Evolutionary conservation across 306 rosid species (phyloP).

Genomic region (Sechiopsis laciniata): DNA sequence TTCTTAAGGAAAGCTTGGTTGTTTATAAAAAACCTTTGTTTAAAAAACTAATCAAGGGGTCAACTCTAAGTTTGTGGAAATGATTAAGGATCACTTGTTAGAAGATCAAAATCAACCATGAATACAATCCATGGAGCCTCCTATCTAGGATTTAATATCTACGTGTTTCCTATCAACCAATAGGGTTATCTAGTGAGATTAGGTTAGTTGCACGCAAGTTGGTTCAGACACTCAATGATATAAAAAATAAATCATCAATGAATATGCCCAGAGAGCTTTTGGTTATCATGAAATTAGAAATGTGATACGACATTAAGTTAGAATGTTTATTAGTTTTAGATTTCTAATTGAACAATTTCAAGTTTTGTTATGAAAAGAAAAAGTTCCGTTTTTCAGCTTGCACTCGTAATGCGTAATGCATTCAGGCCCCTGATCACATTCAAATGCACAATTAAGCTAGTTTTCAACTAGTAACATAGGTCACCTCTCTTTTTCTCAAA

Average conservation of each 20-base stretch:
- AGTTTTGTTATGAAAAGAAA: slow-evolving; percentile 3
- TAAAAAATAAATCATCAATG: not conserved
- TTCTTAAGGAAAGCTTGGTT: too few relatives aligned
- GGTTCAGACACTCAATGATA: too few relatives aligned
- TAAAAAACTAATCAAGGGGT: not conserved
- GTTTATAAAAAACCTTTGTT: too few relatives aligned
- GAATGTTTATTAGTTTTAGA: not conserved
- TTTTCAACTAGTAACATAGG: not conserved
- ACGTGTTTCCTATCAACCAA: too few relatives aligned
- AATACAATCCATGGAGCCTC: too few relatives aligned
- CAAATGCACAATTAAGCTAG: not conserved
- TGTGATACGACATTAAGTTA: not conserved
- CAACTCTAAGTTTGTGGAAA: not conserved
- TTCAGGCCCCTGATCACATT: not conserved
- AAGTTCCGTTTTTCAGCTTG: not conserved
- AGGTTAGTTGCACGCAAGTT: too few relatives aligned
- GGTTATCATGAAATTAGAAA: not conserved
- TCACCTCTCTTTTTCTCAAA: not conserved
- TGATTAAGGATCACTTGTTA: not conserved
- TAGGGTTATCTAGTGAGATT: too few relatives aligned
- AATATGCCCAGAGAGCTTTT: not conserved
- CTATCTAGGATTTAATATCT: too few relatives aligned
- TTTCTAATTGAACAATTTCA: not conserved
- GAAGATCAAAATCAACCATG: not conserved
- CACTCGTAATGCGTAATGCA: not conserved